Conservation (phyloP, 2,329 filamentous ascomycete species). For the Epicoccum nigrum region DNA sequence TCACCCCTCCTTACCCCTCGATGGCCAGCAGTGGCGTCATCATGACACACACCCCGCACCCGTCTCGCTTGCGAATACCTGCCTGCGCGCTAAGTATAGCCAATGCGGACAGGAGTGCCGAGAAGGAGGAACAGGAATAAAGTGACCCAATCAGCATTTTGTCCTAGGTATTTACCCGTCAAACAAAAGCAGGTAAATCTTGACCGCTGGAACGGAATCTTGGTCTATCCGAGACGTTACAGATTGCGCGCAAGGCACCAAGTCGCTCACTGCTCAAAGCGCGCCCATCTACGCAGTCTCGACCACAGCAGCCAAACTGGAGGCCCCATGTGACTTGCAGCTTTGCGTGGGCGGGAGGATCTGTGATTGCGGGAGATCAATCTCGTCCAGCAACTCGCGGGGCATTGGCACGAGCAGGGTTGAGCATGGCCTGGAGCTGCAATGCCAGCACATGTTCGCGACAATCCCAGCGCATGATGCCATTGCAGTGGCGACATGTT, state of each 20-base stretch:
- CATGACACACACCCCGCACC: constrained; percentile 10
- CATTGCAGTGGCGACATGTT: constrained; percentile 4
- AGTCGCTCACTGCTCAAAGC: constrained; percentile 10
- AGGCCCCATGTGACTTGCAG: constrained; percentile 1
- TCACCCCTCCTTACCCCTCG: not conserved
- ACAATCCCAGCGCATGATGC: constrained; percentile 1
- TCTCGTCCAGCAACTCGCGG: too few species aligned
- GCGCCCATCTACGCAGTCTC: not conserved
- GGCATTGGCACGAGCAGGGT: too few species aligned
- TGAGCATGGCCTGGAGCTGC: too few species aligned
- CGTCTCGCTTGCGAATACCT: not conserved
- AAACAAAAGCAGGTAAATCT: constrained; percentile 10
- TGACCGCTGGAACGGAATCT: constrained; percentile 3
- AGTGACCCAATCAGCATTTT: constrained; percentile 5
- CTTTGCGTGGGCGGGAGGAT: not conserved
- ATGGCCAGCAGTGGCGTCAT: constrained; percentile 8
- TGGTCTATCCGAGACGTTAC: constrained; percentile 3
- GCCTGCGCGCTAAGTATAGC: constrained; percentile 4
- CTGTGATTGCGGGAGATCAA: not conserved
- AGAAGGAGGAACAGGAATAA: constrained; percentile 15
- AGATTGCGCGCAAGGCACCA: not conserved
- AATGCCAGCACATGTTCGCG: not conserved
- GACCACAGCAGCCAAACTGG: constrained; percentile 1
- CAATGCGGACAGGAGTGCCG: not conserved
- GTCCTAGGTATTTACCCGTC: not conserved